phyloP scores from a whole-genome alignment of 2,329 filamentous ascomycete genomes.

The Dactylellina drechsleri region DNA sequence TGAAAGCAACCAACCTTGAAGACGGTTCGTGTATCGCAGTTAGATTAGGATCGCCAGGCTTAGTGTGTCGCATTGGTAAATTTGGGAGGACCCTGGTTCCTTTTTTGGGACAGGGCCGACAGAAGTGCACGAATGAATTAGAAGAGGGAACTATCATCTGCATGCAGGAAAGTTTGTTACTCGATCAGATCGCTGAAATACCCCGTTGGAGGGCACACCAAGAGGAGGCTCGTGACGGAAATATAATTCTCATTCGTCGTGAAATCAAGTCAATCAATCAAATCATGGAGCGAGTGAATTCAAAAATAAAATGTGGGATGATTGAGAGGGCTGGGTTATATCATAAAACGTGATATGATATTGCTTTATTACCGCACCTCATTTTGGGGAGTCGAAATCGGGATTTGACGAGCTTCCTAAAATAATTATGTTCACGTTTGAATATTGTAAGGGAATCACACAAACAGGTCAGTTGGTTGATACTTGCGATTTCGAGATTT shows the following conservation, averaged over 20 bases:
- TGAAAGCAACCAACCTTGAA: conserved; percentile 43
- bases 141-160: background rate
- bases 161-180: conserved; percentile 3
- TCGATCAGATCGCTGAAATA: too few species aligned
- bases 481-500: conserved; percentile 29
- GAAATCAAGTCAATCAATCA: background rate
- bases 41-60: conserved; percentile 48
- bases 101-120: background rate
- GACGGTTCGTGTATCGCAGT: conserved; percentile 46
- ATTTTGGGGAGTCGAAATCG: background rate
- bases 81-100: conserved; percentile 1
- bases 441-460: too few species aligned
- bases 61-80: conserved; percentile 17
- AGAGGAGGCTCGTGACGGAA: conserved; percentile 14
- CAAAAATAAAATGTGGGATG: background rate
- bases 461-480: too few species aligned
- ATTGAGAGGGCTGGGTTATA: conserved; percentile 18
- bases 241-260: too few species aligned
- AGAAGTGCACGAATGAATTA: background rate
- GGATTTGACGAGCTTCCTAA: conserved; percentile 27
- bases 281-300: conserved; percentile 5
- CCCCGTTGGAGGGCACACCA: too few species aligned
- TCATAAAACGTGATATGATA: conserved; percentile 37
- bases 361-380: conserved; percentile 33
- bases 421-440: conserved; percentile 18